phyloP scores from a whole-genome alignment of 108 stramenopile species.

The Nitzschia sp. region DNA sequence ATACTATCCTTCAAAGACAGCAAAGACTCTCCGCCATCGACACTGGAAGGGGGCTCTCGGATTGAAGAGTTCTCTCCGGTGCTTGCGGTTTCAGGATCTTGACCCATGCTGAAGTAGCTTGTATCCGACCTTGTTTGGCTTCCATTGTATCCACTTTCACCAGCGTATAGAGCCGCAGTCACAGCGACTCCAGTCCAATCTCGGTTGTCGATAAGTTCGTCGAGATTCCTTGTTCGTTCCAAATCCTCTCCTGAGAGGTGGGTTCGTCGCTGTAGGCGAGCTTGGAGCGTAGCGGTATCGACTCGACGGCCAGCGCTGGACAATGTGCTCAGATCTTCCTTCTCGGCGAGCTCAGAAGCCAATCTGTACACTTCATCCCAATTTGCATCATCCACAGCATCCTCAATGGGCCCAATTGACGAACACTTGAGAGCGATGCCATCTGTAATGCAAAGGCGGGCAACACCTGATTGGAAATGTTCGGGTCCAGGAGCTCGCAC shows the following conservation, averaged over 20 bases:
- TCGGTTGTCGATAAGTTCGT: conserved; percentile 22
- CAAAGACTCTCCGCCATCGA: not conserved
- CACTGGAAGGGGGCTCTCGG: not conserved
- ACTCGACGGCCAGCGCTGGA: conserved; percentile 13
- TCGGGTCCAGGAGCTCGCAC: not conserved
- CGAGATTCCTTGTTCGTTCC: conserved; percentile 29
- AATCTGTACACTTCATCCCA: conserved; percentile 36
- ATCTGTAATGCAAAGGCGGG: not conserved
- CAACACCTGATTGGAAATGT: not conserved
- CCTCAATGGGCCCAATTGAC: conserved; percentile 10
- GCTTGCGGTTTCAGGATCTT: not conserved
- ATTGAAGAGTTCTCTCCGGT: not conserved
- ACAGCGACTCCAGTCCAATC: conserved; percentile 44
- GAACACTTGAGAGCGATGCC: not conserved
- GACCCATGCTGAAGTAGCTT: conserved; percentile 9
- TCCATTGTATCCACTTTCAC: conserved; percentile 25
- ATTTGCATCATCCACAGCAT: conserved; percentile 27
- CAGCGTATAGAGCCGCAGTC: conserved; percentile 36
- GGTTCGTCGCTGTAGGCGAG: conserved; percentile 2
- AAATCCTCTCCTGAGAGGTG: conserved; percentile 24
- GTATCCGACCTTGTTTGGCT: not conserved
- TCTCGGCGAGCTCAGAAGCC: conserved; percentile 28
- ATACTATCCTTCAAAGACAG: conserved; percentile 15
- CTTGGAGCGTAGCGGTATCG: not conserved
- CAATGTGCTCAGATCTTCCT: conserved; percentile 23